Evolutionary conservation across 2,329 filamentous ascomycete species (phyloP), one percentile per base, ranked within the genome.

Genomic region (Tolypocladium capitatum): DNA sequence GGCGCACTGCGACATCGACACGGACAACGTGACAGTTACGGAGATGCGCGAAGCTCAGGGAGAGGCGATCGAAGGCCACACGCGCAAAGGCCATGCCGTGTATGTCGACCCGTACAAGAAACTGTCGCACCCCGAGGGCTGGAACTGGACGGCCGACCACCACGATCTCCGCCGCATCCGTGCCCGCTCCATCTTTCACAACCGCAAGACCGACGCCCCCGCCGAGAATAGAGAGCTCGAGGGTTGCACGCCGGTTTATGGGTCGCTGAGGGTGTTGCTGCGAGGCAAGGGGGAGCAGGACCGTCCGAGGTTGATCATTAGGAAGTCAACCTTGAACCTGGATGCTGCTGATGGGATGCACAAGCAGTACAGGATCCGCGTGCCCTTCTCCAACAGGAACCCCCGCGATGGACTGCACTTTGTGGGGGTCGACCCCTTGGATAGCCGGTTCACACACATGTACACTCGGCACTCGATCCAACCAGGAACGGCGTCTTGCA

Each of bases 401-500:
- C 83, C 90, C 45, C 77, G 87, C 42, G 92, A 98, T 62, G 91
- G 88, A 21, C 65, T 97, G 49, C 90, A 96, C 51, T 98, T 96
- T 65, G 86, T 94, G 16, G 90, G 92, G 4, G 77, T 92, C 34
- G 81, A 88, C 41, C 81, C 83, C 48, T 78, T 82, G 45, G 91
- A 96, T 61, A 73, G 74, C 48, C 79, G 90, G 51, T 98, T 90
- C 63, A 89, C 92, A 0, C 91, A 98, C 68, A 82, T 86, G 44
- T 98, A 94, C 63, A 94, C 91, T 0, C 83, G 83, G 36, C 89
- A 91, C 59, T 85, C 83, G 2, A 71, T 84, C 38, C 83, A 86
- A 51, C 80, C 88, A 0, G 89, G 90, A 30, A 83, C 81, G 18
- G 83, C 88, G 1, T 91, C 83, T 43, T 90, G 84, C 56, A 80